Base-by-base conservation (phyloP, 164 flowering plant genomes). In the Aristolochia californica region DNA sequence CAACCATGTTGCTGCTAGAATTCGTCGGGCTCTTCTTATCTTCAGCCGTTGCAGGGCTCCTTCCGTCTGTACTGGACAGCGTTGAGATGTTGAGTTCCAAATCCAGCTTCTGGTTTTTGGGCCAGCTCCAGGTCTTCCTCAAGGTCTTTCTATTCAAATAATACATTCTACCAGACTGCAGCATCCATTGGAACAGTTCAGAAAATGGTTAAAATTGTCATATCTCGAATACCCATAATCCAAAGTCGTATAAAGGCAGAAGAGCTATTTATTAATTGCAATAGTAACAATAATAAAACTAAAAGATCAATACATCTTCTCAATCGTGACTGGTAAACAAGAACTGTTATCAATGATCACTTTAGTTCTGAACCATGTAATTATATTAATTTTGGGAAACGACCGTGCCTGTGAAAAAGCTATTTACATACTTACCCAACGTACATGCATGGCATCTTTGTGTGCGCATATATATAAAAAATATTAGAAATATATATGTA, bases 81-180 rank as follows among this genome's bases (percentile, higher is more conserved):
- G 72, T 51, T 44, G 89, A 80, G 24, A 81, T 77, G 79, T 80
- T 78, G 59, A 84, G 83, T 47, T 78, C 90, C 28, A 84, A 71
- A 70, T 84, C 82, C 48, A 81, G 72, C 70, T 72, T 77, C 45
- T 70, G 78, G 24, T 72, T 66, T 58, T 70, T 67, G 1, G 83
- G 84, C 68, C 70, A 65, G 48, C 55, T 72, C 80, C 79, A 80
- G 55, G 72, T 84, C 80, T 67, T 84, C 61, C 71, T 78, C 68
- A 66, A 52, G 11, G 87, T 75, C 49, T 77, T 75, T 65, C 77
- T 75, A 68, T 82, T 80, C 62, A 80, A 64, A 48, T 78, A 80
- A 59, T 78, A 80, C 82, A 80, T 74, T 70, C 71, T 80, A 9
- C 87, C 90, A 30, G 79, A 77, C 90, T 84, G 81, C 70, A 65